phyloP scores from a whole-genome alignment of 768 basidiomycete species.

The Amanita rimosa region DNA sequence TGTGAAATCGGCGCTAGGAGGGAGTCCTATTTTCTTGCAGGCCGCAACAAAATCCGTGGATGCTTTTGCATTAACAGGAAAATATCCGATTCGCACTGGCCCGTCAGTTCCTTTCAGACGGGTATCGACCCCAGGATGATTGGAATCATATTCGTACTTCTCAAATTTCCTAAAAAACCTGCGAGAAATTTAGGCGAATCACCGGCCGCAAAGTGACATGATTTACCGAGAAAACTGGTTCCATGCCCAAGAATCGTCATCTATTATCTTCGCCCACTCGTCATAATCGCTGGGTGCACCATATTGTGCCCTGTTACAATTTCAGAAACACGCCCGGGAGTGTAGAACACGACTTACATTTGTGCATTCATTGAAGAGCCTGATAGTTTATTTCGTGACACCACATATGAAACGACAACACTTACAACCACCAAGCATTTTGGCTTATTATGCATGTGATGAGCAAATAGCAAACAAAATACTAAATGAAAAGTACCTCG shows the following conservation, averaged over 20 bases:
- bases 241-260: constrained; percentile 54
- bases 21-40: constrained; percentile 41
- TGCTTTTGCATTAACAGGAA: constrained; percentile 31
- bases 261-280: constrained; percentile 45
- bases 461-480: background rate
- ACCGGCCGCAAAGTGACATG: constrained; percentile 4
- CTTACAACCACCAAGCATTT: constrained; percentile 61
- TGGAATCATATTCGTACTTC: constrained; percentile 36
- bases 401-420: constrained; percentile 6
- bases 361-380: constrained; percentile 61
- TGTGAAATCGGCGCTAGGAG: constrained; percentile 52
- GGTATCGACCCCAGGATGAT: constrained; percentile 40
- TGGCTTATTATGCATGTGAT: constrained; percentile 34
- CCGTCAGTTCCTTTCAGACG: constrained; percentile 38
- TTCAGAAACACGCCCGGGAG: background rate
- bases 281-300: constrained; percentile 66
- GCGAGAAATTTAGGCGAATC: background rate
- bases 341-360: constrained; percentile 18
- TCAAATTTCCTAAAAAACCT: constrained; percentile 69
- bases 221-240: constrained; percentile 37
- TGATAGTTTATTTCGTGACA: background rate
- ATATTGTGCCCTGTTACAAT: constrained; percentile 39
- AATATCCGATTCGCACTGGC: constrained; percentile 50
- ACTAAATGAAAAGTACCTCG: constrained; percentile 34
- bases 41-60: constrained; percentile 46